These are phyloP conservation scores for Wickerhamomyces rabaulensis DNA, from an alignment of 805 yeast genomes.

Conservation along the genomic window DNA sequence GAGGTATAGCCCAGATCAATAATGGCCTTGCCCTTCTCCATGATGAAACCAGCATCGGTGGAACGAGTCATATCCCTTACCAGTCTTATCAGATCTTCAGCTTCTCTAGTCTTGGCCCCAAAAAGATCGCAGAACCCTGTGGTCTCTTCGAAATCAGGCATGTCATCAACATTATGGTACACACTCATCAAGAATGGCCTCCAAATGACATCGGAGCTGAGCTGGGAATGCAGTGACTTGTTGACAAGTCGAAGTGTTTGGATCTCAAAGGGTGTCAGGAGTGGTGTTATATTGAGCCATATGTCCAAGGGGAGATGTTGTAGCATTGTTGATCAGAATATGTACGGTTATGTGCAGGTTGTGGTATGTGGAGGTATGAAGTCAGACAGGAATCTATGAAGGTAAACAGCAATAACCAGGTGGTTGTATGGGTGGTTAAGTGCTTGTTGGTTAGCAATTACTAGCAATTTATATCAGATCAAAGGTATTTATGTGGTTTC, in stretches of 20 bases:
- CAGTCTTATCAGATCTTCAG: not conserved
- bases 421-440: too few species aligned
- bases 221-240: not conserved
- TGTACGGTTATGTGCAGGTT: too few species aligned
- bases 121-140: conserved; percentile 1
- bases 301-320: conserved; percentile 14
- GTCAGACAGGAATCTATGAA: too few species aligned
- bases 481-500: too few species aligned
- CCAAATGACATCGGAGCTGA: conserved; percentile 16
- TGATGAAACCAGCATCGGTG: conserved; percentile 1
- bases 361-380: too few species aligned
- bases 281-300: conserved; percentile 9
- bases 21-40: conserved; percentile 7
- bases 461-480: too few species aligned
- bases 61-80: not conserved
- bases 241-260: conserved; percentile 8
- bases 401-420: too few species aligned
- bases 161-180: conserved; percentile 5
- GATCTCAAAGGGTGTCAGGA: conserved; percentile 8
- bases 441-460: too few species aligned
- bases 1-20: conserved; percentile 3
- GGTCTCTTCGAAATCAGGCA: not conserved
- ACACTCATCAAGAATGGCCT: conserved; percentile 12
- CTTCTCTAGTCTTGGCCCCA: conserved; percentile 6
- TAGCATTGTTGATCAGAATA: too few species aligned